Evolutionary conservation across 441 rosid genomes (phyloP), one percentile per base, ranked within the genome.

Genomic region (Jatropha multifida): DNA sequence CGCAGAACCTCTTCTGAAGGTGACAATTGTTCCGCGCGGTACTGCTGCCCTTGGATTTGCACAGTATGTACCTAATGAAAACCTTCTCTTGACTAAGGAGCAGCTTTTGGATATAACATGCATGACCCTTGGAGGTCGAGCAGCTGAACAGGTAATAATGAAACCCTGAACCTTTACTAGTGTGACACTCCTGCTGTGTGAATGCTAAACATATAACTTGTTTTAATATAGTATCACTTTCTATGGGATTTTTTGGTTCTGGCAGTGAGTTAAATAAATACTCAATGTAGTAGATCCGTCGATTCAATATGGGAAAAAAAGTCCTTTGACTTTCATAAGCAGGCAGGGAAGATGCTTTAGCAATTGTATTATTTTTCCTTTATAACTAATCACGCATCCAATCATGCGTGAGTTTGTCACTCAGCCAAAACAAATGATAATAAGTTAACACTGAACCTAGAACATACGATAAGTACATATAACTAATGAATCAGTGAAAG

Each of bases 71-170:
- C 90, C 88, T n/a, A 87, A 83, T 68, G 94, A 90, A 76, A 87
- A 88, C 78, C 90, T 88, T 41, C 81, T 88, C 65, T 76, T 83
- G 90, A 88, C 92, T 15, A 86, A 86, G 71, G 92, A 90, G 82
- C 92, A 88, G 76, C 86, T 87, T 27, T 85, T 88, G 62, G 92
- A 87, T 72, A 76, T 86, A 83, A 90, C 90, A 40, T 90, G 92
- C 83, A 83, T 86, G 92, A 85, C 90, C 59, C 86, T 90, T 40
- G 92, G 92, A 5, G 92, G 90, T 58, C 84, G 90, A 77, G 94
- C 92, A 73, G 81, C 94, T 41, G 92, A 85, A 89, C 77, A 78
- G 74, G 81, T 78, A 72, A 14, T 32, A 4, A 20, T 58, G 12
- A 58, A 20, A 20, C 7, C 23, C 4, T 58, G 17, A 44, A 44